phyloP scores from a whole-genome alignment of 495 filamentous ascomycete species.

The Aspergillus cristatus region DNA sequence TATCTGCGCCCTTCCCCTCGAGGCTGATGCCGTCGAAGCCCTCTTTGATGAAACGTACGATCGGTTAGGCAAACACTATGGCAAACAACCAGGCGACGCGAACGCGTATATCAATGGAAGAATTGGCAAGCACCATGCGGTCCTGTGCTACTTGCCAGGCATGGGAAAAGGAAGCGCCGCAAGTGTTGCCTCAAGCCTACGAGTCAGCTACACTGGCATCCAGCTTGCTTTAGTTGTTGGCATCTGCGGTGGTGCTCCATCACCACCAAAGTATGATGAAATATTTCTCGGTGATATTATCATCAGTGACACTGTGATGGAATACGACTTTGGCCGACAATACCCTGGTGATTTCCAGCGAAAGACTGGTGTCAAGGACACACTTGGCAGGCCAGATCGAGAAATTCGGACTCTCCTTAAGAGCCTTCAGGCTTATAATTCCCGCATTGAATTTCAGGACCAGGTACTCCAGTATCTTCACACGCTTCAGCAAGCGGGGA shows the following conservation, averaged over 20 bases:
- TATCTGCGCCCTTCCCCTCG: conserved; percentile 11
- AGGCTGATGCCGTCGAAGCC: conserved; percentile 20
- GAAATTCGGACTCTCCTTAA: conserved; percentile 20
- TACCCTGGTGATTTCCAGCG: conserved; percentile 14
- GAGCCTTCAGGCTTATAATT: conserved; percentile 9
- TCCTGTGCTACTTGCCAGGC: conserved; percentile 19
- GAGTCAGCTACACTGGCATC: conserved; percentile 19
- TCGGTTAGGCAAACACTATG: background rate
- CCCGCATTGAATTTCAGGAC: conserved; percentile 7
- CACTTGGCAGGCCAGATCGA: conserved; percentile 16
- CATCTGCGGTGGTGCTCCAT: conserved; percentile 23
- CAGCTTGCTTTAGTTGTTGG: conserved; percentile 18
- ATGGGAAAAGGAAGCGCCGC: conserved; percentile 29
- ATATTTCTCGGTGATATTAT: conserved; percentile 37
- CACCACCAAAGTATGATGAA: conserved; percentile 4
- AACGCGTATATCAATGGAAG: conserved; percentile 25
- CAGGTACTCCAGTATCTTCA: conserved; percentile 6
- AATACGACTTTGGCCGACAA: conserved; percentile 30
- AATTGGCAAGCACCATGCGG: conserved; percentile 29
- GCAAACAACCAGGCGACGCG: conserved; percentile 1
- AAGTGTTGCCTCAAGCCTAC: conserved; percentile 14
- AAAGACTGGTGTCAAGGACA: conserved; percentile 21
- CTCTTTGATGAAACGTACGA: conserved; percentile 22
- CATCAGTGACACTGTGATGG: conserved; percentile 28
- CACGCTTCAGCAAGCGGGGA: background rate